A percentile compares a stretch with the other conserved stretches of the same genome.
Conservation (phyloP, 805 yeast genomes). For the Schwanniomyces sp. region DNA sequence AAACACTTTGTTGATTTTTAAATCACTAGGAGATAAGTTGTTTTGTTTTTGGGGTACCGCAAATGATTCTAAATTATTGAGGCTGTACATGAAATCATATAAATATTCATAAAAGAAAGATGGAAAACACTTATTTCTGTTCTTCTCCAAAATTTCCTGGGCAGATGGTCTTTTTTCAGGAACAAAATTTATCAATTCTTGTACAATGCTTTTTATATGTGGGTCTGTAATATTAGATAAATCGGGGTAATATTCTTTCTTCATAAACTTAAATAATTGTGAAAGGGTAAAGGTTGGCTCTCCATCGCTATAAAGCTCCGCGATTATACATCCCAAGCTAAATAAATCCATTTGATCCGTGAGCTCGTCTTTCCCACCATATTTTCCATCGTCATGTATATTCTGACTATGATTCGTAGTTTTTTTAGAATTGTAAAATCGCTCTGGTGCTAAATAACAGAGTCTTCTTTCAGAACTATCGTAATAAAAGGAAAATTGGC, state of each 20-base stretch:
- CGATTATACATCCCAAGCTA: conserved; percentile 83
- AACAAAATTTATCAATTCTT: conserved; percentile 61
- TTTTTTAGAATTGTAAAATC: conserved; percentile 52
- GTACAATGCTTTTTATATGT: conserved; percentile 53
- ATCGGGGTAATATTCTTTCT: conserved; percentile 65
- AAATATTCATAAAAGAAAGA: conserved; percentile 64
- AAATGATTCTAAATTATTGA: conserved; percentile 24
- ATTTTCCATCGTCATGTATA: conserved; percentile 22
- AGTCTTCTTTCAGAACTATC: conserved; percentile 85
- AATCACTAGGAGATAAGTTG: conserved; percentile 29
- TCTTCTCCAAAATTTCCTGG: conserved; percentile 49
- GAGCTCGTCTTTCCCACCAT: conserved; percentile 28
- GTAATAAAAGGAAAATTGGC: conserved; percentile 86
- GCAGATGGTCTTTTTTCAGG: conserved; percentile 64
- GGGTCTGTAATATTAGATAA: conserved; percentile 54
- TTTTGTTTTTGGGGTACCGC: conserved; percentile 11
- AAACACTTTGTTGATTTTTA: conserved; percentile 61
- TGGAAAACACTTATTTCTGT: conserved; percentile 59
- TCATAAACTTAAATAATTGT: conserved; percentile 79
- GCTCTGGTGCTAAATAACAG: conserved; percentile 93
- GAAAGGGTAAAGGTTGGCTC: conserved; percentile 83
- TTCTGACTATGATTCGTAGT: conserved; percentile 15
- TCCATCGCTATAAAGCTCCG: conserved; percentile 86
- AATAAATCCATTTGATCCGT: conserved; percentile 78
- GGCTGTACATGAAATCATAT: conserved; percentile 57